Base-by-base conservation (phyloP, 441 rosid species). In the Rhodomyrtus psidioides region DNA sequence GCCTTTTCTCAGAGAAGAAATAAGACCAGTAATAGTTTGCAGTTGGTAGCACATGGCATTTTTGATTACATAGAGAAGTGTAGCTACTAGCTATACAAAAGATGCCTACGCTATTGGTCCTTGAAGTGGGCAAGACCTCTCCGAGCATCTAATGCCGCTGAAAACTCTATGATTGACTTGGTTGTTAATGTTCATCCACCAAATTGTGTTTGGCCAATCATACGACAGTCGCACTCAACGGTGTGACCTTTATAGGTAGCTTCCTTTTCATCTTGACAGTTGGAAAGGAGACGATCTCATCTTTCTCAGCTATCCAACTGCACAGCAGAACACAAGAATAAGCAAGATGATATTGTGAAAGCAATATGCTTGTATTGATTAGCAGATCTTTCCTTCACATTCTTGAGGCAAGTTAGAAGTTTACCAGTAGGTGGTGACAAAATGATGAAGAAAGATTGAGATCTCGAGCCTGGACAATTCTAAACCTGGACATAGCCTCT, bases 221-320 rank as follows among this genome's bases (percentile, higher is more conserved):
- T 56, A 58, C 5, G 17, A 85, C 81, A 26, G 83, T 86, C 84
- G 85, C 79, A 55, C 23, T 60, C 28, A 92, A 49, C 7, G 91
- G 86, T 49, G 91, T 84, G 83, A 96, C 93, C 54, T 82, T 91
- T 87, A 96, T 93, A 6, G 99, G 98, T 83, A 97, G 91, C 94
- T 92, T 94, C 88, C 92, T 92, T 93, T 92, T 97, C 97, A 97
- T 93, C 91, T 88, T 97, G 10, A 97, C 99, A 0, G 97, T 97
- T 23, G 98, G 99, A 84, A 97, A 97, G 91, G 95, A 89, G 54
- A 95, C 90, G 13, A 97, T 92, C 58, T 93, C 92, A 62, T 97
- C 98, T 70, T 92, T 89, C 83, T 94, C 94, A 65, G 99, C 97
- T 39, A 83, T 87, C 98, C 99, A 97, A 81, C 99, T 97, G 94